These are phyloP conservation scores for Cladosporium halotolerans DNA, from an alignment of 2,329 filamentous ascomycete species.

Conservation along the genomic window DNA sequence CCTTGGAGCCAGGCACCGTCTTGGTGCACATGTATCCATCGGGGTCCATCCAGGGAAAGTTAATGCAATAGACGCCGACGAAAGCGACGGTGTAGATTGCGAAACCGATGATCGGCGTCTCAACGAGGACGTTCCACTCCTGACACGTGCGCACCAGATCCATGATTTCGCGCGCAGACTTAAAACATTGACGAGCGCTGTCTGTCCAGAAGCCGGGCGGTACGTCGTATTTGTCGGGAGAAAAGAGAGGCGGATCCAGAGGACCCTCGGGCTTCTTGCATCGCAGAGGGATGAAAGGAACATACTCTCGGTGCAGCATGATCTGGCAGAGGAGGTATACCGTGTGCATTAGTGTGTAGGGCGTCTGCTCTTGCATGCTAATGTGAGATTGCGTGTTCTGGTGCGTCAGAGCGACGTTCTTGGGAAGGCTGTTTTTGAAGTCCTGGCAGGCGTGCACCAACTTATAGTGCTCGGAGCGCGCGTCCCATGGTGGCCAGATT, in stretches of 20 bases:
- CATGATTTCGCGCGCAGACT: conserved; percentile 56
- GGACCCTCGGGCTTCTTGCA: conserved; percentile 49
- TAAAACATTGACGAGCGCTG: conserved; percentile 58
- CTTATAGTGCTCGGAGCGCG: conserved; percentile 48
- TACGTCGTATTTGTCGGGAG: conserved; percentile 40
- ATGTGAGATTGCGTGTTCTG: conserved; percentile 62
- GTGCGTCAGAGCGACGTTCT: conserved; percentile 51
- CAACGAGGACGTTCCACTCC: conserved; percentile 54
- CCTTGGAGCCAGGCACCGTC: not conserved
- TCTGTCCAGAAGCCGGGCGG: conserved; percentile 56
- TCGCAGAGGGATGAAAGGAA: conserved; percentile 58
- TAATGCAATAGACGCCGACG: conserved; percentile 57
- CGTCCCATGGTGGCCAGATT: conserved; percentile 55
- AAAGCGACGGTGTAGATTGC: conserved; percentile 62
- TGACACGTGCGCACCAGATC: conserved; percentile 59
- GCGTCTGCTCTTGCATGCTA: conserved; percentile 55
- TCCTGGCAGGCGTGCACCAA: conserved; percentile 47
- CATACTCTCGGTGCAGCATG: conserved; percentile 62
- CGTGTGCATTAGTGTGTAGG: conserved; percentile 62
- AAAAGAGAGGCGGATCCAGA: conserved; percentile 53
- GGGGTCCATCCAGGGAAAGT: conserved; percentile 64
- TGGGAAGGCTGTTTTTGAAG: conserved; percentile 51
- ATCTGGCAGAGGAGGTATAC: conserved; percentile 60
- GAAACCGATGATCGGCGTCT: conserved; percentile 63
- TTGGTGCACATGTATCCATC: conserved; percentile 45